These are phyloP conservation scores for Nyssa sinensis DNA, from an alignment of 148 eudicot genomes.

Conservation along the genomic window DNA sequence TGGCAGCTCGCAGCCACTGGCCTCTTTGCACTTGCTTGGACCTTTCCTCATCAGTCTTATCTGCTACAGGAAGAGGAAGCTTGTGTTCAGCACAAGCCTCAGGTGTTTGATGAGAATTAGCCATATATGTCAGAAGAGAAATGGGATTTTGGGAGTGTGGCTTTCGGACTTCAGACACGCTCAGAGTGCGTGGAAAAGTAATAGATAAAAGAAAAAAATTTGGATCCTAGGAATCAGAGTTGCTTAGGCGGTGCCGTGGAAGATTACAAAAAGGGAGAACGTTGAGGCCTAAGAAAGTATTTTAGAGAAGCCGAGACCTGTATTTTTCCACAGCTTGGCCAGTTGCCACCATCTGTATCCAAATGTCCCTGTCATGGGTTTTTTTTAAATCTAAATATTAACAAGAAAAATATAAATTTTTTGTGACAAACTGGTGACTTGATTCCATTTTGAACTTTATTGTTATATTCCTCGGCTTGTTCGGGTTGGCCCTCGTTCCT, in stretches of 20 bases:
- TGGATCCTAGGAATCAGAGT: neutral
- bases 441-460: neutral
- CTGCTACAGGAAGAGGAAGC: slow-evolving; percentile 9
- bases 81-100: slow-evolving; percentile 26
- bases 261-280: slow-evolving; percentile 3
- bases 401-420: neutral
- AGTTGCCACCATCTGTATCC: neutral
- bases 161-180: slow-evolving; percentile 8
- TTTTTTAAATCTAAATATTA: neutral
- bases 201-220: neutral
- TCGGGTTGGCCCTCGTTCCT: neutral
- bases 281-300: slow-evolving; percentile 5
- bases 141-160: slow-evolving; percentile 20
- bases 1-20: slow-evolving; percentile 42
- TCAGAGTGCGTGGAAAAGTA: slow-evolving; percentile 6
- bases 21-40: slow-evolving; percentile 21
- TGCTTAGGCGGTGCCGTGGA: slow-evolving; percentile 15
- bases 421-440: neutral
- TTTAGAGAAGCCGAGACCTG: slow-evolving; percentile 1
- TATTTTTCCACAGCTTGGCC: neutral
- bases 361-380: neutral
- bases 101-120: slow-evolving; percentile 11
- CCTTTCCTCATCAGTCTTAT: neutral
- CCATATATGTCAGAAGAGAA: neutral
- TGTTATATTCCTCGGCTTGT: neutral